Evolutionary conservation across 257 asterid species (phyloP).

Genomic region (Solanum verrucosum): DNA sequence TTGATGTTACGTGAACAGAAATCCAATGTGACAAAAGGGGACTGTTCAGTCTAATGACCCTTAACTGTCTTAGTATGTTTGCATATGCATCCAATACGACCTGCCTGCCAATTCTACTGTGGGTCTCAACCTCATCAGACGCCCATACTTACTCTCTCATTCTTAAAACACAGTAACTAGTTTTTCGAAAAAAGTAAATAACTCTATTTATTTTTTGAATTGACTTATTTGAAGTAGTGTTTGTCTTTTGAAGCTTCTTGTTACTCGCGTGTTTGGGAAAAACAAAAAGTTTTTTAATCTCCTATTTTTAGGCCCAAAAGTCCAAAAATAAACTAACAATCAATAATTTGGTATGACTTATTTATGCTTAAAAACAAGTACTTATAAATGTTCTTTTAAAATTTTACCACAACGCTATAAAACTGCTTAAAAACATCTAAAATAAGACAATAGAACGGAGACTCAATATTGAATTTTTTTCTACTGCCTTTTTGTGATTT

Average conservation of each 20-base stretch:
- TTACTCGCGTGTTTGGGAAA: too few relatives aligned
- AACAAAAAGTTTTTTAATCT: too few relatives aligned
- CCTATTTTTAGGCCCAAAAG: too few relatives aligned
- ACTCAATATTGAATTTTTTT: neutral
- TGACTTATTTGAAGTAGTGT: too few relatives aligned
- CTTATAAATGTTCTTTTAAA: too few relatives aligned
- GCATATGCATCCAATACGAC: slow-evolving; percentile 17
- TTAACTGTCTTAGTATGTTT: slow-evolving; percentile 6
- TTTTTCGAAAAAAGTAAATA: slow-evolving; percentile 4
- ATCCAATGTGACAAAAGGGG: slow-evolving; percentile 5
- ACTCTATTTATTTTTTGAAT: neutral
- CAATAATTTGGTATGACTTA: too few relatives aligned
- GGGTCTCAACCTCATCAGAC: slow-evolving; percentile 16
- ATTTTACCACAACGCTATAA: too few relatives aligned
- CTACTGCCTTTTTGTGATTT: neutral
- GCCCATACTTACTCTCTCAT: slow-evolving; percentile 14
- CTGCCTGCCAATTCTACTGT: slow-evolving; percentile 15
- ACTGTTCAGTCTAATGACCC: neutral
- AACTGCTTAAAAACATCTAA: too few relatives aligned
- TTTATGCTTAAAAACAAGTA: too few relatives aligned
- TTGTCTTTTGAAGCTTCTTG: too few relatives aligned
- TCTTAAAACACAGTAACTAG: slow-evolving; percentile 6
- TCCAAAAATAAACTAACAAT: too few relatives aligned
- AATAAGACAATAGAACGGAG: neutral
- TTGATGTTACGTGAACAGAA: neutral